These are phyloP conservation scores for Rhizopus microsporus DNA, from an alignment of 371 early-diverging fungal species.

Conservation along the genomic window DNA sequence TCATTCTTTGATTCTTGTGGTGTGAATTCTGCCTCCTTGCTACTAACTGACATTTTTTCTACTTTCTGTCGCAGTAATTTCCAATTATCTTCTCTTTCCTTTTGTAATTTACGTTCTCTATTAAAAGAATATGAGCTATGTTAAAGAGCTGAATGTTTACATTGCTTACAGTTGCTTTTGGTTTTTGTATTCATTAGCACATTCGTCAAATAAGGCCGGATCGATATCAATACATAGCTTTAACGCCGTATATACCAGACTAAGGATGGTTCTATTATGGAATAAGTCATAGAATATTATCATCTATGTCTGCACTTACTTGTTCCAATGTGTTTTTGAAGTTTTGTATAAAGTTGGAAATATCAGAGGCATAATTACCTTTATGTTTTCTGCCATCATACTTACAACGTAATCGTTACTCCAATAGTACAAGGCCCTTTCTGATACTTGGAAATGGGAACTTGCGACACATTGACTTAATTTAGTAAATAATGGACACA, in stretches of 20 bases:
- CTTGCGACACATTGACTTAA: conserved; percentile 88
- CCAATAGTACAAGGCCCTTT: conserved; percentile 94
- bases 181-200: conserved; percentile 80
- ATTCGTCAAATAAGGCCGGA: conserved; percentile 91
- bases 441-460: conserved; percentile 95
- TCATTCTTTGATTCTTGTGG: not conserved
- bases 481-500: conserved; percentile 87
- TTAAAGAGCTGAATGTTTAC: not conserved
- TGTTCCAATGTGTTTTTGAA: conserved; percentile 95
- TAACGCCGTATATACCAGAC: conserved; percentile 91
- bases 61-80: conserved; percentile 38
- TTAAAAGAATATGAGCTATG: not conserved
- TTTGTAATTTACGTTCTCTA: conserved; percentile 79
- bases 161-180: conserved; percentile 70
- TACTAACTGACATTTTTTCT: conserved; percentile 8
- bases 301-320: conserved; percentile 45
- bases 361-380: conserved; percentile 87
- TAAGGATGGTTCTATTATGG: conserved; percentile 77
- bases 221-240: conserved; percentile 94
- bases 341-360: conserved; percentile 86
- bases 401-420: conserved; percentile 95
- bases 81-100: conserved; percentile 83
- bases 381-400: conserved; percentile 86
- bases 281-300: not conserved
- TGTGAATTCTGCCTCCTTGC: not conserved